Evolutionary conservation across 805 yeast species (phyloP).

Genomic region (Teunomyces lycoperdinae): DNA sequence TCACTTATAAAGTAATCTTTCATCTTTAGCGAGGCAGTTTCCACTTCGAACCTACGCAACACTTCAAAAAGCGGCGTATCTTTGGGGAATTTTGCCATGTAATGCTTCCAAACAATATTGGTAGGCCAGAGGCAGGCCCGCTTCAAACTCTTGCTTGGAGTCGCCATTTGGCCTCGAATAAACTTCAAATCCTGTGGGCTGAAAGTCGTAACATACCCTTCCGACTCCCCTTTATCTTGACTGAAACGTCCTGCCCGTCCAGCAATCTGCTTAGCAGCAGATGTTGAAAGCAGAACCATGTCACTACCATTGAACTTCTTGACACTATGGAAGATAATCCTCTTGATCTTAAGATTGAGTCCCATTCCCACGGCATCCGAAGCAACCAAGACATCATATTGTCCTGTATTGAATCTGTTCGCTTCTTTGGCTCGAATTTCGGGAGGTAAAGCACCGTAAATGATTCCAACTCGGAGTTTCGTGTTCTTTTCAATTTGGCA

Average conservation of each 20-base stretch:
- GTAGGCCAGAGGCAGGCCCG: constrained; percentile 83
- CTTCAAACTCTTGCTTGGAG: constrained; percentile 49
- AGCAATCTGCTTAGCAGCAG: constrained; percentile 86
- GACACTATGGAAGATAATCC: constrained; percentile 71
- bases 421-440: constrained; percentile 91
- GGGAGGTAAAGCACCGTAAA: constrained; percentile 95
- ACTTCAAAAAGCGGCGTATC: constrained; percentile 46
- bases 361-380: constrained; percentile 99
- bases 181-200: constrained; percentile 39
- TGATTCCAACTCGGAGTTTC: constrained; percentile 71
- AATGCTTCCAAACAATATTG: constrained; percentile 61
- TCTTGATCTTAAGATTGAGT: constrained; percentile 74
- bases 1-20: constrained; percentile 37
- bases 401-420: constrained; percentile 69
- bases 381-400: constrained; percentile 81
- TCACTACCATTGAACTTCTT: constrained; percentile 68
- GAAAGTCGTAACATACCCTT: constrained; percentile 55
- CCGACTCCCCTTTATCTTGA: constrained; percentile 31
- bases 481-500: constrained; percentile 65
- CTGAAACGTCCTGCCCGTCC: constrained; percentile 91
- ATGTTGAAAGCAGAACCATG: constrained; percentile 47
- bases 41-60: constrained; percentile 46
- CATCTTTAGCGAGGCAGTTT: constrained; percentile 22
- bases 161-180: constrained; percentile 46
- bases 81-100: constrained; percentile 59